phyloP scores from a whole-genome alignment of 1,284 basidiomycete genomes.

The Fomitopsis betulina region DNA sequence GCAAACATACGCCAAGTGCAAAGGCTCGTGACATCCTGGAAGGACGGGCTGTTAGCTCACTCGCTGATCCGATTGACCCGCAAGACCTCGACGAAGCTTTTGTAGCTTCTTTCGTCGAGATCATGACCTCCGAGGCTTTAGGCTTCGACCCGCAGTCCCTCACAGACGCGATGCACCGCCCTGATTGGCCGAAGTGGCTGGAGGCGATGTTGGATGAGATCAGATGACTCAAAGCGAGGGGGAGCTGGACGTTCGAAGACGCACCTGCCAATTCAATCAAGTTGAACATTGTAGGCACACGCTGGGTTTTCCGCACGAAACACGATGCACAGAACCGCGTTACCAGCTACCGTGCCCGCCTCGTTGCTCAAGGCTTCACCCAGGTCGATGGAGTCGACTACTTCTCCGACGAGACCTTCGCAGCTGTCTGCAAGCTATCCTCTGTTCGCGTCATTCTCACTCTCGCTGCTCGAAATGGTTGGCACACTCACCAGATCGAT shows the following conservation, averaged over 20 bases:
- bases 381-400: slow-evolving; percentile 35
- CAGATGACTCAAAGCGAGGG: neutral
- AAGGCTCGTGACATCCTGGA: neutral
- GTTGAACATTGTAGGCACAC: slow-evolving; percentile 21
- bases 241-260: slow-evolving; percentile 4
- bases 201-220: neutral
- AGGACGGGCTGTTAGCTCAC: neutral
- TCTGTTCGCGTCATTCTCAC: slow-evolving; percentile 26
- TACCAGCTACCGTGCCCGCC: slow-evolving; percentile 27
- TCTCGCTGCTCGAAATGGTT: slow-evolving; percentile 23
- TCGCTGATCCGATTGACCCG: neutral
- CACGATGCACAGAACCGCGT: slow-evolving; percentile 22
- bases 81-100: neutral
- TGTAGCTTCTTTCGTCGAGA: neutral
- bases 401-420: slow-evolving; percentile 23
- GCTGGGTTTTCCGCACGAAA: slow-evolving; percentile 31
- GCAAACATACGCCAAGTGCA: neutral
- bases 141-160: slow-evolving; percentile 14
- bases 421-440: slow-evolving; percentile 26
- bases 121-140: slow-evolving; percentile 1
- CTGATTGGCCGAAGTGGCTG: slow-evolving; percentile 8
- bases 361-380: slow-evolving; percentile 34
- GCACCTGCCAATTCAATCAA: slow-evolving; percentile 6
- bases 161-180: slow-evolving; percentile 17
- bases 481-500: slow-evolving; percentile 29